A percentile compares a stretch with the other conserved stretches of the same genome.
These are phyloP conservation scores for Colletotrichum higginsianum DNA, from an alignment of 2,329 filamentous ascomycete genomes.

Conservation along the genomic window DNA sequence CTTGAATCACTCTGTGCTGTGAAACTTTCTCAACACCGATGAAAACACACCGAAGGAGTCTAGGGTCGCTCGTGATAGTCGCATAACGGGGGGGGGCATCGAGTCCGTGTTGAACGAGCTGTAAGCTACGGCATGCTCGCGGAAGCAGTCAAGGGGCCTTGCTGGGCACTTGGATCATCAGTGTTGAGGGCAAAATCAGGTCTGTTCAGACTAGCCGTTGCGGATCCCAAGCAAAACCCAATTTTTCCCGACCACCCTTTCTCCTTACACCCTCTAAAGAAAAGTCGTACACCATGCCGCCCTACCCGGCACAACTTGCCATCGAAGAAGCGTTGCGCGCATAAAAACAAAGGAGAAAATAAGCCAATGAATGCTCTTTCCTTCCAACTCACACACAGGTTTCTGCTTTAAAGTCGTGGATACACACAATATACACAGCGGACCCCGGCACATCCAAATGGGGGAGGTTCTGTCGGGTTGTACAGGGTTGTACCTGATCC, in stretches of 20 bases:
- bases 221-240: conserved; percentile 37
- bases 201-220: conserved; percentile 38
- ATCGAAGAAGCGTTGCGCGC: conserved; percentile 2
- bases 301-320: conserved; percentile 14
- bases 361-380: neutral
- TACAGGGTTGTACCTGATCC: conserved; percentile 8
- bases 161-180: neutral
- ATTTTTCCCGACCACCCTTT: conserved; percentile 33
- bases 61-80: neutral
- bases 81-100: neutral
- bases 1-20: neutral
- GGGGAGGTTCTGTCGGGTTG: conserved; percentile 10
- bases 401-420: conserved; percentile 30
- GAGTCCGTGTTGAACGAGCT: neutral
- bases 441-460: conserved; percentile 8
- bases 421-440: conserved; percentile 37
- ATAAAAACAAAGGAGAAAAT: neutral
- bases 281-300: conserved; percentile 24
- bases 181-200: conserved; percentile 33
- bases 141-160: too few relatives aligned
- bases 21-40: too few relatives aligned
- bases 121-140: too few relatives aligned
- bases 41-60: neutral
- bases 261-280: conserved; percentile 41
- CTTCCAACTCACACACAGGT: conserved; percentile 8